Evolutionary conservation across 805 yeast species (phyloP), one percentile per base, ranked within the genome.

Genomic region (Cyberlindnera americana): DNA sequence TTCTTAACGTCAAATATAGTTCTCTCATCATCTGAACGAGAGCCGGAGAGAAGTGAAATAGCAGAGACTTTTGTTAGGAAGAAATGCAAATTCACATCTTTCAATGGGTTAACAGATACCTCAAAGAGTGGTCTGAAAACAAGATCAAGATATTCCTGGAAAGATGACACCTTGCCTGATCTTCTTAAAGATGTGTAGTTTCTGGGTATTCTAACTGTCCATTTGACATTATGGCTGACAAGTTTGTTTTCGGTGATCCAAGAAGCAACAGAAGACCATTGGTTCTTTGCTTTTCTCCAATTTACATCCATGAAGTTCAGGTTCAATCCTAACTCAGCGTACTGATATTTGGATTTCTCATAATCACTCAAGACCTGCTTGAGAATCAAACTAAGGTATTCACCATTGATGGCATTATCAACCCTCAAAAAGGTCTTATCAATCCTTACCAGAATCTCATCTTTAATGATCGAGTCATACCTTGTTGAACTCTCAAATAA

Each of bases 321-420:
- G 33, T 59, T 65, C 6, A 67, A 54, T 1, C 68, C 65, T 15
- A 65, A 44, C 38, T 66, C 70, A 3, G 61, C 64, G 18, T 56
- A 49, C 39, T 66, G 68, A 43, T 67, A 67, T 42, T 67, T 67
- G 17, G 65, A 57, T 33, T 59, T 64, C 39, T 67, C 72, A 29
- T 62, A 53, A 21, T 56, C 60, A 33, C 52, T 49, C 16, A 66
- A 47, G 1, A 59, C 62, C 41, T 63, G 59, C 34, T 53, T 60
- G 18, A 67, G 43, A 8, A 65, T 46, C 35, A 56, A 54, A 11
- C 66, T 63, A 14, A 67, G 44, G 34, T 65, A 67, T 44, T 66
- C 67, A 19, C 72, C 72, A 12, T 57, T 53, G 33, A 66, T 49
- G 29, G 41, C 47, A 37, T 67, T 67, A 35, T 65, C 67, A 39